Base-by-base conservation (phyloP, 129 eudicot species). In the Artemisia annua region DNA sequence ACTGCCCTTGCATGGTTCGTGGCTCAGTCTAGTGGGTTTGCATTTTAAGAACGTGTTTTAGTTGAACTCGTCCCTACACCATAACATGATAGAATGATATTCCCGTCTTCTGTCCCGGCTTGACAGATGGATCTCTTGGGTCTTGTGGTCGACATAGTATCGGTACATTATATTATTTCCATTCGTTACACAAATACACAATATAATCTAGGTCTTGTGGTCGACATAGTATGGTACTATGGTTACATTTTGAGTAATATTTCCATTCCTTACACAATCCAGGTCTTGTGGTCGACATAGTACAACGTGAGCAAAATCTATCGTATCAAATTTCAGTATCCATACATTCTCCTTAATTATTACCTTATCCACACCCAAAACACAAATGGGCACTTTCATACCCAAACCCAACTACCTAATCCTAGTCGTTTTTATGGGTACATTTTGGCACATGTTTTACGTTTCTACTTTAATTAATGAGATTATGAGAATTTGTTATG, bases 191-290 rank as follows among this genome's bases (percentile, higher is more conserved):
- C n/a, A n/a, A n/a, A n/a, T n/a, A n/a, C n/a, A n/a, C n/a, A n/a
- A n/a, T n/a, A n/a, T n/a, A n/a, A n/a, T n/a, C n/a, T n/a, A n/a
- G n/a, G n/a, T n/a, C n/a, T 24, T 79, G 89, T 1, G 96, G 98
- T 12, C 26, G 98, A 92, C 75, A 92, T 92, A 65, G 95, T 89
- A 59, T 24, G n/a, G n/a, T n/a, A n/a, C n/a, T n/a, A n/a, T n/a
- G 26, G 26, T 1, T 24, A 24, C 26, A 24, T 24, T 24, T 24
- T 24, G 26, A 24, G 1, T 24, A 24, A 75, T 89, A 93, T 84
- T 85, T 93, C 62, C 98, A 89, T 83, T 89, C 90, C 11, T 80
- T 82, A 63, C 85, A 82, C 70, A 88, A 79, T 44, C 96, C 95
- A 17, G 96, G 98, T 75, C 78, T 93, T 76, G 89, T 85, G 15